Base-by-base conservation (phyloP, 108 stramenopile species). In the Schizochytrium sp. region DNA sequence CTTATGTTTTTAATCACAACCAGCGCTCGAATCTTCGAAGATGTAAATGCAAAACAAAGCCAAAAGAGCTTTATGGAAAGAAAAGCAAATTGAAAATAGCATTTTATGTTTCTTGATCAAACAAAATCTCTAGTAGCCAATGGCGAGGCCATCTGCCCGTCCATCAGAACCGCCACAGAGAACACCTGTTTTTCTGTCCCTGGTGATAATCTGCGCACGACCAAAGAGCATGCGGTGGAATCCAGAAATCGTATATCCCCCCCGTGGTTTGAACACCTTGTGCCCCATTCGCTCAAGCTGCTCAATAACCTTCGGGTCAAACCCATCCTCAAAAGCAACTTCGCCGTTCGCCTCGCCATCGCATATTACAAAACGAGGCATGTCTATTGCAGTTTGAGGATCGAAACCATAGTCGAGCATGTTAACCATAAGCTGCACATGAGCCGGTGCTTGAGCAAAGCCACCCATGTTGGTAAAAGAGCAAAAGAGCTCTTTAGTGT, bases 401-500 rank as follows among this genome's bases (percentile, higher is more conserved):
- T 93, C 93, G 76, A 92, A 60, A 47, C 94, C 94, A 76, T 92
- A 90, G 46, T 96, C 93, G 40, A 98, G 90, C 89, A 98, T 91
- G 64, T 94, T 92, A 28, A 95, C 89, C 4, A 97, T 95, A n/a
- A 98, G 88, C 90, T 98, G 97, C 89, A 98, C 61, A 90, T 99
- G 98, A 15, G 97, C 98, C 91, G 97, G 97, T 0, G 98, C 97
- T 91, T 99, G 98, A 97, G 98, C 98, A 92, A 96, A 97, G 15
- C 97, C 97, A 40, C 98, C 98, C 98, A 99, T 99, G 89, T 97
- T 97, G 38, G 87, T 58, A 88, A 58, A 56, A 2, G 96, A 95
- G 5, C 97, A 96, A 89, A 93, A 97, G 7, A 98, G 91, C 19
- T 96, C 95, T 57, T 95, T 94, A 5, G 95, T 95, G 49, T 95